These are phyloP conservation scores for Crithidia acanthocephali DNA, from an alignment of 208 protist genomes.

Conservation along the genomic window DNA sequence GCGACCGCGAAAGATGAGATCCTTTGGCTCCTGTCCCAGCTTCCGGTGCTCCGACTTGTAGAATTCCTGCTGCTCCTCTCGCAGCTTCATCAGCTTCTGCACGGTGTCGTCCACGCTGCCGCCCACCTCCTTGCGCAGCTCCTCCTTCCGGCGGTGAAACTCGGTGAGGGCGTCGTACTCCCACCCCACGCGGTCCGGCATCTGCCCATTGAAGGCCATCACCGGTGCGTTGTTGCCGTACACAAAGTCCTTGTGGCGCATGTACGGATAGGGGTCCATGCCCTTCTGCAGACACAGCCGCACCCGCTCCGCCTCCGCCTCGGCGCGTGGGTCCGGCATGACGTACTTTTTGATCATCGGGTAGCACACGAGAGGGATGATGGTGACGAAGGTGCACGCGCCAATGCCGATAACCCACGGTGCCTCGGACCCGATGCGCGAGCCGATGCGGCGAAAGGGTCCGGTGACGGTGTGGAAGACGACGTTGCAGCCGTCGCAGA, in stretches of 20 bases:
- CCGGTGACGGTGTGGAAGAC: slow-evolving; percentile 38
- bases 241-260: slow-evolving; percentile 83
- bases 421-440: slow-evolving; percentile 65
- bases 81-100: slow-evolving; percentile 63
- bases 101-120: slow-evolving; percentile 73
- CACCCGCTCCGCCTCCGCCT: slow-evolving; percentile 85
- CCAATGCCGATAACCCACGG: slow-evolving; percentile 77
- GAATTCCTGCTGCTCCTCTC: slow-evolving; percentile 36
- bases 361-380: slow-evolving; percentile 66
- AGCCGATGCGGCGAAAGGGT: slow-evolving; percentile 47
- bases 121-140: slow-evolving; percentile 69
- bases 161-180: slow-evolving; percentile 60
- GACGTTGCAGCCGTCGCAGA: slow-evolving; percentile 72
- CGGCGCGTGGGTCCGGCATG: slow-evolving; percentile 44
- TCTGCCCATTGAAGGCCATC: slow-evolving; percentile 43
- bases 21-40: slow-evolving; percentile 43
- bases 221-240: slow-evolving; percentile 68
- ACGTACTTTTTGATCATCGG: slow-evolving; percentile 72
- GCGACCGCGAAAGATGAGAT: slow-evolving; percentile 60
- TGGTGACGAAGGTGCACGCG: slow-evolving; percentile 44
- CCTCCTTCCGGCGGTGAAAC: slow-evolving; percentile 75
- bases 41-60: slow-evolving; percentile 38
- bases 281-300: slow-evolving; percentile 91
- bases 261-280: slow-evolving; percentile 90
- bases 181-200: slow-evolving; percentile 53